Conservation (phyloP, 2,329 filamentous ascomycete species). For the Esteya vermicola region DNA sequence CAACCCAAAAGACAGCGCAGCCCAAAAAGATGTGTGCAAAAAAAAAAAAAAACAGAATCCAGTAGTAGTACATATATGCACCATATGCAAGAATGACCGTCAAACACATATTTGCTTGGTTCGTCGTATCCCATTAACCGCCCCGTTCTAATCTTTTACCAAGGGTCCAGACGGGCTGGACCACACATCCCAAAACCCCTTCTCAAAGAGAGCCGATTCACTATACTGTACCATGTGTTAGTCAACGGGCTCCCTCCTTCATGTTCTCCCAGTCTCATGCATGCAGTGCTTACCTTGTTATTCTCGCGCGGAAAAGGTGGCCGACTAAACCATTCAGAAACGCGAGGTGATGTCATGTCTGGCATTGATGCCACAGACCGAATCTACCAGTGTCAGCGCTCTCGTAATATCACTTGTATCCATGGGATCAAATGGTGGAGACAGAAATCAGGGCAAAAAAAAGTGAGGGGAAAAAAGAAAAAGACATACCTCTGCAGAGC, state of each 20-base stretch:
- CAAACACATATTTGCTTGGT: not conserved
- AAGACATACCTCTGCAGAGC: slow-evolving; percentile 4
- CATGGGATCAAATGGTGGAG: no score
- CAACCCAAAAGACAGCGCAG: no score
- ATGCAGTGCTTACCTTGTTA: not conserved
- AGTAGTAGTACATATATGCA: no score
- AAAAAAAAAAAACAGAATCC: no score
- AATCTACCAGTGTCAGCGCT: slow-evolving; percentile 1
- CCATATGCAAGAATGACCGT: not conserved
- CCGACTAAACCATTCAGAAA: slow-evolving; percentile 4
- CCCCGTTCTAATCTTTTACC: not conserved
- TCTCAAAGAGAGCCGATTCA: not conserved
- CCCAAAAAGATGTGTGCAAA: no score
- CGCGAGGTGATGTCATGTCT: not conserved
- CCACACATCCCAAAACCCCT: slow-evolving; percentile 1
- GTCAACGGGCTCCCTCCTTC: not conserved
- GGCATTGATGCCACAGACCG: not conserved
- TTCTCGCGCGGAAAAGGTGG: slow-evolving; percentile 1
- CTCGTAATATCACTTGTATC: no score
- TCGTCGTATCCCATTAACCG: not conserved
- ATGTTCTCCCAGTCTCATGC: not conserved
- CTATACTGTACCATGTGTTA: no score
- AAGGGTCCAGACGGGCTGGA: not conserved
- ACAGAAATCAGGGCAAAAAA: not conserved
- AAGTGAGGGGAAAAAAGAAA: not conserved